Base-by-base conservation (phyloP, 2,329 filamentous ascomycete genomes). In the Septoria petroselini region DNA sequence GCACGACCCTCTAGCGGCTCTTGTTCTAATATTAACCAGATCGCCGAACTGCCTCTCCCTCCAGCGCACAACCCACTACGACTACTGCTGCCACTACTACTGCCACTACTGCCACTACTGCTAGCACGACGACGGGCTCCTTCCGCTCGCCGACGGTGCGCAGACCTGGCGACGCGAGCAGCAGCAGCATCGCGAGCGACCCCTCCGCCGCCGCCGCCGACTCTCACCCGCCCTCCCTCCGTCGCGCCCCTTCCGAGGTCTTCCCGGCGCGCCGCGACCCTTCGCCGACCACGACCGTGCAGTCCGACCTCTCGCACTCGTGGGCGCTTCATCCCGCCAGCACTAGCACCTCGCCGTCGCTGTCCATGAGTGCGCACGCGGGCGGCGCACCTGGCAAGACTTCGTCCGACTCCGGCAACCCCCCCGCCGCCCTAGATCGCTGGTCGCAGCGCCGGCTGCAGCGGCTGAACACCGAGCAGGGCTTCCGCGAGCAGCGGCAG, bases 401-500 rank as follows among this genome's bases (percentile, higher is more conserved):
- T 31, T 68, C 66, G 55, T 65, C 65, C 51, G 66, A 68, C 53
- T 63, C 60, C 47, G 65, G 64, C 52, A 48, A 52, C 34, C 41
- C 54, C 21, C 41, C 53, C 48, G 43, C 23, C 33, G 61, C 55
- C 42, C 58, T 65, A 59, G 65, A 68, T 59, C 64, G 66, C 48
- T 69, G 62, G 62, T 63, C 63, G 52, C 65, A 68, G 55, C 62
- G 67, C 47, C 63, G 66, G 41, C 60, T 68, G 62, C 65, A 68
- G 60, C 63, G 67, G 51, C 55, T 68, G 51, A 67, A 68, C 48
- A 69, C 67, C 49, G 67, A 69, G 64, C 65, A 67, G 53, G 65
- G 63, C 54, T 69, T 69, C 55, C 59, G 67, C 38, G 66, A 68
- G 56, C 65, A 68, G 58, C 59, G 67, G 34, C 65, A 67, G 51